Conservation (phyloP, 164 flowering plant species). For the Stephania yunnanensis region DNA sequence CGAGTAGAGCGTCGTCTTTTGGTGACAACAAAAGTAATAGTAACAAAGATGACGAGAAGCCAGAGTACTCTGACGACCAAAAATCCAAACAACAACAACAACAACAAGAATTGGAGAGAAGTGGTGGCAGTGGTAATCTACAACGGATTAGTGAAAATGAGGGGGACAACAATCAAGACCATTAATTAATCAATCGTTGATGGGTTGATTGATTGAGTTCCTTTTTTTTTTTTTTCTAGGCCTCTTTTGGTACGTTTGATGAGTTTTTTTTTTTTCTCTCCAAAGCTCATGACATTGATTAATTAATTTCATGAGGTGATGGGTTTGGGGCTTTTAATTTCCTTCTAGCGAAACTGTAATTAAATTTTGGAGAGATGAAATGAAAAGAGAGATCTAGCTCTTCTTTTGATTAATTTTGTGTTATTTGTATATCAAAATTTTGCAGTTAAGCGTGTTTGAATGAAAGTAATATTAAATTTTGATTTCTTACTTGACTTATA, state of each 20-base stretch:
- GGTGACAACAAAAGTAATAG: conserved; percentile 16
- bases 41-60: conserved; percentile 19
- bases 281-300: not conserved
- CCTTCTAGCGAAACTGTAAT: conserved; percentile 21
- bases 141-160: not conserved
- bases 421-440: too few species aligned
- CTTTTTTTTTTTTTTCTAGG: not conserved
- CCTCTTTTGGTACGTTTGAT: too few species aligned
- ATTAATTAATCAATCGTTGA: not conserved
- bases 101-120: not conserved
- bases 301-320: not conserved
- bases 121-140: conserved; percentile 3
- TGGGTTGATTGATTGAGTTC: not conserved
- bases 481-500: not conserved
- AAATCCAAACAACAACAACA: not conserved
- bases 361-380: conserved; percentile 25
- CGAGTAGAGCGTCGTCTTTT: conserved; percentile 39
- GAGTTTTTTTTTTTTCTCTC: not conserved
- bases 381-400: conserved; percentile 6
- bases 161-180: not conserved
- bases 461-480: too few species aligned
- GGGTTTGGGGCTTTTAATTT: not conserved
- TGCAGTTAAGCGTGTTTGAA: too few species aligned
- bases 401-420: not conserved
- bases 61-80: conserved; percentile 9